Evolutionary conservation across 1,284 basidiomycete species (phyloP), one percentile per base, ranked within the genome.

Genomic region (Entoloma clypeatum): DNA sequence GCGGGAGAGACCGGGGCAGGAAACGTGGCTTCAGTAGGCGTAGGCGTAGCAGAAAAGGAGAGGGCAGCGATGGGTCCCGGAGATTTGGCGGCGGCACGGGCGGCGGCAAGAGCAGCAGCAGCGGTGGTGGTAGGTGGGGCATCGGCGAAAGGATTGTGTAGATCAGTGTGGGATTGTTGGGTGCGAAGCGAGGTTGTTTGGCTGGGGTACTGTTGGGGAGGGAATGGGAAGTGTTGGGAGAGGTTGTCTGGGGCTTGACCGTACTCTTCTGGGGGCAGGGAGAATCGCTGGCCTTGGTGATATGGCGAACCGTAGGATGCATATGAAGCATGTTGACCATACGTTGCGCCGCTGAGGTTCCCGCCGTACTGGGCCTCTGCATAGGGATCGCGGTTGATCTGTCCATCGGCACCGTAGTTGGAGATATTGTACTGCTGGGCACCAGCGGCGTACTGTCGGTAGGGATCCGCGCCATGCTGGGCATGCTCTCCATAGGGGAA

Each of bases 401-500:
- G 48, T 9, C 48, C 48, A 22, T 50, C 48, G 3, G 48, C 48
- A 10, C 49, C 49, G 16, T 51, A 51, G 41, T 49, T 41, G 7
- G 43, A 44, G 3, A 43, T 38, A 13, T 41, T 51, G 25, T 51
- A 48, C 31, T 52, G 45, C 11, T 45, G 44, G 9, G 45, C 48
- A 23, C 36, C 33, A 3, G 45, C 25, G 13, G 43, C 39, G 24
- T 51, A 47, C 26, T 49, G 38, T 8, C 45, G 44, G 23, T 50
- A 52, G 3, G 47, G 50, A 27, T 52, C 50, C 4, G 39, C 32
- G 13, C 42, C 45, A 25, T 39, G 33, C 10, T 30, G 21, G 7
- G 44, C 36, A 9, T 52, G 37, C 25, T 48, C 44, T 13, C 42
- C 25, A 27, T 53, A 53, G 1, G 45, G 49, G 14, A 31, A 30